Evolutionary conservation across 495 filamentous ascomycete genomes (phyloP), one percentile per base, ranked within the genome.

Genomic region (Hypomontagnella monticulosa): DNA sequence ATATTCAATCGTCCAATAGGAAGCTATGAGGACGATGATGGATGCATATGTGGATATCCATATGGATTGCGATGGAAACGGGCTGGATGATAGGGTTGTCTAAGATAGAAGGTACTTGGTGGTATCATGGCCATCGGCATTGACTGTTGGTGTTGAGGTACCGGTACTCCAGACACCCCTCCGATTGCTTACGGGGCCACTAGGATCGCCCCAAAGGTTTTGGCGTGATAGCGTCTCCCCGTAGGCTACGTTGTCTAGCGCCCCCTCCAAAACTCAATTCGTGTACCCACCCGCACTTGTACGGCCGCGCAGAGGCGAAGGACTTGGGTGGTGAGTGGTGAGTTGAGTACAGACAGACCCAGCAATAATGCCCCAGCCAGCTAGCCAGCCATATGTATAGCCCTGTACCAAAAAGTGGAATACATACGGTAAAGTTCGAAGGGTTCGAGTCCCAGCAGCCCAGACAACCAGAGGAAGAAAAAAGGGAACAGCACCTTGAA

Each of bases 61-160:
- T 57, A 37, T n/a, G n/a, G n/a, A n/a, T n/a, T n/a, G n/a, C n/a
- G 38, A 9, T 47, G 12, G 55, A 42, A 42, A 38, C 8, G n/a
- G 36, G 2, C 11, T 11, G 33, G 11, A 20, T 53, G 38, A 54
- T 43, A 41, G 51, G 37, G 38, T 19, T 34, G 44, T 12, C 12
- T 54, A 16, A 44, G 49, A 54, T 38, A 43, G 41, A 19, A 51
- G 47, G 41, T 67, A 62, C 58, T 47, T 38, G 11, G 36, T 8
- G 10, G 37, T 34, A 46, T 49, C 5, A 30, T 27, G 4, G 43
- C 37, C 11, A 46, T 41, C 30, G 49, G 41, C 50, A 41, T n/a
- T 60, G 50, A 12, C 2, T 61, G 66, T 56, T 69, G 61, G 43
- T 69, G 66, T 69, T 69, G 66, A 61, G 66, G 66, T 70, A 70